Percentiles rank a stretch among this genome's conserved stretches.
These are phyloP conservation scores for Harrya chromipes DNA, from an alignment of 768 basidiomycete species.

Conservation along the genomic window DNA sequence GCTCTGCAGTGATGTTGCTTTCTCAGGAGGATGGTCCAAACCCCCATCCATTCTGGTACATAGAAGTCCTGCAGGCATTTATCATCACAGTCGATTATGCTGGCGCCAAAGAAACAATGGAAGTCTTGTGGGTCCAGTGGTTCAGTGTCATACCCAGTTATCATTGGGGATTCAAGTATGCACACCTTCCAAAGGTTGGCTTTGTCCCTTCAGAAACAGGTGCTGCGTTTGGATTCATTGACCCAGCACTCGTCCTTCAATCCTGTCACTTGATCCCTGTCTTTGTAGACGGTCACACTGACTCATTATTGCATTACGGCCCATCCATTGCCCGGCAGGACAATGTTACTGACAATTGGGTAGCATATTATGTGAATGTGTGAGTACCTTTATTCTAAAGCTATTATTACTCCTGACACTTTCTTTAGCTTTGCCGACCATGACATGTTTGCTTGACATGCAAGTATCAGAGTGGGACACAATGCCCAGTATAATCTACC, in stretches of 20 bases:
- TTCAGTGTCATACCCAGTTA: too few relatives aligned
- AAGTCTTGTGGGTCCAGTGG: too few relatives aligned
- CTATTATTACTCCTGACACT: not conserved
- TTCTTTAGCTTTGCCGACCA: not conserved
- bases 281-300: not conserved
- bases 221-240: not conserved
- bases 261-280: not conserved
- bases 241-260: not conserved
- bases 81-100: too few relatives aligned
- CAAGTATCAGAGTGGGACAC: constrained; percentile 5
- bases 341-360: not conserved
- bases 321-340: not conserved
- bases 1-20: too few relatives aligned
- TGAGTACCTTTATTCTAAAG: not conserved
- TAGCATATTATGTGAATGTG: constrained; percentile 1
- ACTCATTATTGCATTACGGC: not conserved
- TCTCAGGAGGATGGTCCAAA: too few relatives aligned
- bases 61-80: too few relatives aligned
- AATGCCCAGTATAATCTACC: not conserved
- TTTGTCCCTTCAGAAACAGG: too few relatives aligned
- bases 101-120: too few relatives aligned
- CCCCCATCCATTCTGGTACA: too few relatives aligned
- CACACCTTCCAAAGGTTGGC: too few relatives aligned
- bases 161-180: too few relatives aligned
- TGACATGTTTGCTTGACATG: constrained; percentile 6